Evolutionary conservation across 1,139 yeast genomes (phyloP).

Genomic region (Suhomyces choctaworum): DNA sequence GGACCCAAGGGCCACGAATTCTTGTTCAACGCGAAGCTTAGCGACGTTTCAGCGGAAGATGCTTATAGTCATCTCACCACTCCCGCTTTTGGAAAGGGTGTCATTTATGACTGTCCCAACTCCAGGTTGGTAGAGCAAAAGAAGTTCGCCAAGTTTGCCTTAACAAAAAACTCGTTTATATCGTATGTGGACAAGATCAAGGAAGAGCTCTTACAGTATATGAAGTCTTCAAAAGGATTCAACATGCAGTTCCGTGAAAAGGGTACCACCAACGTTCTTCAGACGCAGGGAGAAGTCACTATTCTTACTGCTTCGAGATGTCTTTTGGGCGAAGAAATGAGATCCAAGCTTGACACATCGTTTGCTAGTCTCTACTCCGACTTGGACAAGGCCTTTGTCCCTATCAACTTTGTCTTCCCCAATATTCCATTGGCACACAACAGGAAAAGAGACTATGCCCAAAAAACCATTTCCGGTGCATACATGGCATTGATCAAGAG

Average conservation of each 20-base stretch:
- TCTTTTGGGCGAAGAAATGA: constrained; percentile 86
- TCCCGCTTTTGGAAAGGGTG: constrained; percentile 97
- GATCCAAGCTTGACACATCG: constrained; percentile 74
- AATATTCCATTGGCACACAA: constrained; percentile 86
- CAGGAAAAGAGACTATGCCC: constrained; percentile 83
- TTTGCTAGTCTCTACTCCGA: constrained; percentile 87
- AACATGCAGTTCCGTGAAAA: constrained; percentile 30
- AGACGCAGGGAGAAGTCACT: constrained; percentile 89
- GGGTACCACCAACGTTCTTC: constrained; percentile 73
- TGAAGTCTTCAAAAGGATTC: constrained; percentile 46
- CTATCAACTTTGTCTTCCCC: constrained; percentile 92
- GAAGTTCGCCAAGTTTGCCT: constrained; percentile 89
- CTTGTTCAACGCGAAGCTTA: constrained; percentile 83
- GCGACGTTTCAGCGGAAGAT: constrained; percentile 93
- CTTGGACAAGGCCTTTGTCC: constrained; percentile 94
- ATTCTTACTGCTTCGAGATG: constrained; percentile 94
- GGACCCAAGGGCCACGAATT: constrained; percentile 98
- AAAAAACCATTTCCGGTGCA: constrained; percentile 70
- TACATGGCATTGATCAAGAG: constrained; percentile 74
- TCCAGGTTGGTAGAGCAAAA: constrained; percentile 93
- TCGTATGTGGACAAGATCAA: constrained; percentile 83
- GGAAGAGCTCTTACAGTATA: constrained; percentile 69
- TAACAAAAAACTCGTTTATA: constrained; percentile 80
- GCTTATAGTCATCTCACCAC: constrained; percentile 94
- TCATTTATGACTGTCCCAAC: constrained; percentile 94